Evolutionary conservation across 2,329 filamentous ascomycete species (phyloP).

Genomic region (Ophiocordyceps camponoti-saundersi): DNA sequence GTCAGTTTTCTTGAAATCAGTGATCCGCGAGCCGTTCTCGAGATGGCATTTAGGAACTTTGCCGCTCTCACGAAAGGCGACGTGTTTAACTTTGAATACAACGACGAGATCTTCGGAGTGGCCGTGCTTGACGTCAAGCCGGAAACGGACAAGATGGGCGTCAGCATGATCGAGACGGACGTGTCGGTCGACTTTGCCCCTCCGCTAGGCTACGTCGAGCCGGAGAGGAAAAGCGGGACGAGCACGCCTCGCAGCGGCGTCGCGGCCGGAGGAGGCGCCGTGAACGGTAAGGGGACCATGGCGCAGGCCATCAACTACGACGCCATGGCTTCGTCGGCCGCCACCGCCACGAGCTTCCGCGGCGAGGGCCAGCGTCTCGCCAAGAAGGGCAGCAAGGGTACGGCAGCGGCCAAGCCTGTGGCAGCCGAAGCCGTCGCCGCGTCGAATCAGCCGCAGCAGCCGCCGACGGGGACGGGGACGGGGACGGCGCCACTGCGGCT

Average conservation of each 20-base stretch:
- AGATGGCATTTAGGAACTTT: constrained; percentile 93
- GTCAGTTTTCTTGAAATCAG: constrained; percentile 90
- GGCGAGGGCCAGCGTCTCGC: constrained; percentile 69
- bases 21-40: constrained; percentile 90
- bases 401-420: constrained; percentile 51
- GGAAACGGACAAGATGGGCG: constrained; percentile 62
- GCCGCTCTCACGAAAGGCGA: constrained; percentile 86
- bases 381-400: constrained; percentile 60
- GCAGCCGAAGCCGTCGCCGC: constrained; percentile 13
- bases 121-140: constrained; percentile 90
- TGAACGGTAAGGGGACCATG: constrained; percentile 85
- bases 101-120: constrained; percentile 84
- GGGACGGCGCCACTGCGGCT: constrained; percentile 77
- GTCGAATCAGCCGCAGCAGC: constrained; percentile 18
- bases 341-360: constrained; percentile 61
- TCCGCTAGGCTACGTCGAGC: constrained; percentile 87
- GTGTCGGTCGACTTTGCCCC: constrained; percentile 91
- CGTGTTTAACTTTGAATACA: constrained; percentile 92
- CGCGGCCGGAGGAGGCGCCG: constrained; percentile 55
- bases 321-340: constrained; percentile 66
- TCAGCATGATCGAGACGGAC: constrained; percentile 93
- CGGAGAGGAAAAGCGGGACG: constrained; percentile 61
- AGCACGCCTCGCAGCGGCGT: constrained; percentile 65
- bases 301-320: constrained; percentile 95
- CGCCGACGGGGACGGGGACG: constrained; percentile 28